phyloP scores from a whole-genome alignment of 2,329 filamentous ascomycete species.

The Colletotrichum sp. region DNA sequence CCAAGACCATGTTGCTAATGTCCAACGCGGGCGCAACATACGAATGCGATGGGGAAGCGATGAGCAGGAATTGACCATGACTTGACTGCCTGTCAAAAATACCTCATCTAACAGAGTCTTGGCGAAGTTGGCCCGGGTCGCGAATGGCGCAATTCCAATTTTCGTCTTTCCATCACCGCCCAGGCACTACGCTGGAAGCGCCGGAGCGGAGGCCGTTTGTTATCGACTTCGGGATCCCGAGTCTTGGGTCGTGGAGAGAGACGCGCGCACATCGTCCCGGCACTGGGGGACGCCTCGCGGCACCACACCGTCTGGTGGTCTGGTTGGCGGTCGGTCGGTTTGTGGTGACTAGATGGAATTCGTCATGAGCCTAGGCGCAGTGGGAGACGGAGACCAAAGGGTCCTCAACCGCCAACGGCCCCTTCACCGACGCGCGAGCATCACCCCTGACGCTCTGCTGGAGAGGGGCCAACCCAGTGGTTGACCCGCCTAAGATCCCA shows the following conservation, averaged over 20 bases:
- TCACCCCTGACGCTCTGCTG: not conserved
- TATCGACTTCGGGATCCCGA: not conserved
- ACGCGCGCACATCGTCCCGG: not conserved
- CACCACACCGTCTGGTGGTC: not conserved
- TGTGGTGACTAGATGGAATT: constrained; percentile 9
- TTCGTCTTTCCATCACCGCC: not conserved
- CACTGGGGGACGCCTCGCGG: not conserved
- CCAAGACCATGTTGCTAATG: not conserved
- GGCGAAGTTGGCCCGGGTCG: not conserved
- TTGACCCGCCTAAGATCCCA: not conserved
- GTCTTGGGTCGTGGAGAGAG: not conserved
- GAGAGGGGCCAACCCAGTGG: not conserved
- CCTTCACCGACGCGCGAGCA: not conserved
- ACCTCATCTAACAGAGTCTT: constrained; percentile 10
- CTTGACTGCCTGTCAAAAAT: not conserved
- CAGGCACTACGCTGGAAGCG: not conserved
- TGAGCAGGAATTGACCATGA: not conserved
- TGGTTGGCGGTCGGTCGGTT: not conserved
- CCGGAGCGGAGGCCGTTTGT: constrained; percentile 2
- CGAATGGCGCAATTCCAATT: not conserved
- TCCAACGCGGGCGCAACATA: not conserved
- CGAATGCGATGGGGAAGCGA: not conserved
- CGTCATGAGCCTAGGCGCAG: not conserved
- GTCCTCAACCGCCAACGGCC: not conserved
- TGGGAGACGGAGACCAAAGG: not conserved